Base-by-base conservation (phyloP, 805 yeast species). In the Komagataella pseudopastoris region DNA sequence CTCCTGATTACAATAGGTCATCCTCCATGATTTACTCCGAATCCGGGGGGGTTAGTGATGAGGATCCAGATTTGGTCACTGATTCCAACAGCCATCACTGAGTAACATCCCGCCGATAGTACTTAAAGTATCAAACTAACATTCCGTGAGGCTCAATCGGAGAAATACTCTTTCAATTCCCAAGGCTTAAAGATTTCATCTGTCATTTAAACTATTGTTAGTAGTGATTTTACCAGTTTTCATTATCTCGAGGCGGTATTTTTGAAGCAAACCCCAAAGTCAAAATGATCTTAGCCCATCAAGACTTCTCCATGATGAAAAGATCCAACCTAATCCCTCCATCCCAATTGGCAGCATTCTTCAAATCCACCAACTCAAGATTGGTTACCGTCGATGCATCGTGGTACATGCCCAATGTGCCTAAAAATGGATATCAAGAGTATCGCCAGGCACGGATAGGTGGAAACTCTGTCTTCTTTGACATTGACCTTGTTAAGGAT, bases 361-460 rank as follows among this genome's bases (percentile, higher is more conserved):
- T 62, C 23, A 44, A 53, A 1, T 53, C 54, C n/a, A 47, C 45
- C 2, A 47, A 51, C 16, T 44, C 22, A 3, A 47, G 50, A 14
- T 48, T 62, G 10, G 54, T 84, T 8, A 83, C 96, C 0, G 70
- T 91, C 18, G 99, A 91, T 64, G 80, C 95, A 4, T 82, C 97
- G 0, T 93, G 98, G 97, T 88, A 81, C 65, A 75, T 91, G 78
- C 96, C 98, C 49, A 83, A 81, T 60, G 71, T 68, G 45, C 81
- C 83, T 8, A 71, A 77, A 47, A 72, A 77, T 56, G 90, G 84
- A 0, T 65, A 63, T 44, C 70, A 74, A 18, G 88, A 88, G 62
- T 83, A 74, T 60, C 65, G 68, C 46, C 63, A 71, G 22, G 80
- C 75, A 50, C 76, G 97, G 54, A 52, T 68, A 10, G 67, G 85